Evolutionary conservation across 352 stramenopile genomes (phyloP).

Genomic region (Phytophthora vignae): DNA sequence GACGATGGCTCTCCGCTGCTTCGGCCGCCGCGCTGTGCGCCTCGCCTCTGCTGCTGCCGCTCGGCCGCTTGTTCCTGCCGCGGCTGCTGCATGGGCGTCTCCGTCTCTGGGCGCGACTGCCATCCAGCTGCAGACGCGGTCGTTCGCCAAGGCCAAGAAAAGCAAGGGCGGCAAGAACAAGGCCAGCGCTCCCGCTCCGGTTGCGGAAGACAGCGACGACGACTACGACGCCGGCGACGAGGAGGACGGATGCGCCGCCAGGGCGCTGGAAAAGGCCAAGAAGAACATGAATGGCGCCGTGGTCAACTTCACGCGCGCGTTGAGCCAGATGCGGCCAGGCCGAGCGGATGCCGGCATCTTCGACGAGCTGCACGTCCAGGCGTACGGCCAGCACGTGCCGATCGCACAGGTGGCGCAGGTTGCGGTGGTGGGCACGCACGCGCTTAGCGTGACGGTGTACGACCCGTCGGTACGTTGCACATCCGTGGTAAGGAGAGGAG

Average conservation of each 20-base stretch:
- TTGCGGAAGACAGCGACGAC: conserved; percentile 20
- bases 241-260: conserved; percentile 41
- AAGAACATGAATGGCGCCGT: conserved; percentile 88
- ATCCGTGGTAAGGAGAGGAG: not conserved
- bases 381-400: conserved; percentile 82
- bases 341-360: conserved; percentile 85
- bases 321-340: conserved; percentile 83
- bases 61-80: conserved; percentile 15
- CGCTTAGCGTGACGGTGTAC: conserved; percentile 80
- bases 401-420: conserved; percentile 84
- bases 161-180: conserved; percentile 54
- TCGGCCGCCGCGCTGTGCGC: conserved; percentile 32
- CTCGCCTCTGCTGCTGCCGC: conserved; percentile 23
- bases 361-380: conserved; percentile 80
- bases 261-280: conserved; percentile 61
- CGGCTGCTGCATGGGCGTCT: conserved; percentile 13
- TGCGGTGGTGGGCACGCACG: conserved; percentile 65
- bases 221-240: conserved; percentile 23
- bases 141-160: conserved; percentile 82
- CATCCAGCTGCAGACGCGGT: conserved; percentile 41
- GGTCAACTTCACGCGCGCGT: conserved; percentile 75
- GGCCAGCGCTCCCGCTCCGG: conserved; percentile 1
- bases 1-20: conserved; percentile 43
- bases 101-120: conserved; percentile 10
- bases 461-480: conserved; percentile 69